These are phyloP conservation scores for Ascoidea rubescens DNA, from an alignment of 805 yeast genomes.

Conservation along the genomic window DNA sequence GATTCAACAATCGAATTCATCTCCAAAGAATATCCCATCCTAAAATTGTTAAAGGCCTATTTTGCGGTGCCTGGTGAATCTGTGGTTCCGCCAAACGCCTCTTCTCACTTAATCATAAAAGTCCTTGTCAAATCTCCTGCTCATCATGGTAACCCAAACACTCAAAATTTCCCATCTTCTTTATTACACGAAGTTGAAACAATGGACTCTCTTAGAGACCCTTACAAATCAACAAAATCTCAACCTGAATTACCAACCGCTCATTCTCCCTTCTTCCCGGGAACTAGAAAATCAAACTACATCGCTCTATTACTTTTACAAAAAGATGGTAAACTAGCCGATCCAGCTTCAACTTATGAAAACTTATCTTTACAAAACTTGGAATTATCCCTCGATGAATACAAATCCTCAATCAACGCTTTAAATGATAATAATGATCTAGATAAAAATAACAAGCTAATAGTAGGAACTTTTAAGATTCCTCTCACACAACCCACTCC, in stretches of 20 bases:
- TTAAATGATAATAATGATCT: constrained; percentile 15
- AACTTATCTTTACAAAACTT: constrained; percentile 43
- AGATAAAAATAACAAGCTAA: constrained; percentile 23
- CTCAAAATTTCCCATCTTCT: constrained; percentile 17
- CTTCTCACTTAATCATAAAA: constrained; percentile 63
- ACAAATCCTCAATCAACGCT: constrained; percentile 14
- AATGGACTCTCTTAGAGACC: constrained; percentile 57
- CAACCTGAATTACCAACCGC: constrained; percentile 61
- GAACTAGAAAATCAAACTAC: constrained; percentile 36
- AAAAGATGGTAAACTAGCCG: constrained; percentile 69
- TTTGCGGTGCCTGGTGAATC: constrained; percentile 83
- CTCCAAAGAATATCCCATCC: constrained; percentile 40
- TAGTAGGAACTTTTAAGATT: constrained; percentile 62
- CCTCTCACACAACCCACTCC: constrained; percentile 72
- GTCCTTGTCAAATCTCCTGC: constrained; percentile 62
- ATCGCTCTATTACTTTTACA: constrained; percentile 55
- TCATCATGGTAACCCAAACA: constrained; percentile 37
- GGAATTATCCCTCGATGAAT: constrained; percentile 35
- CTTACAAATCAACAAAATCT: constrained; percentile 46
- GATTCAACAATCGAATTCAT: constrained; percentile 42
- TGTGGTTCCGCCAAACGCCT: constrained; percentile 55
- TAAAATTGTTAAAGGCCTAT: constrained; percentile 54
- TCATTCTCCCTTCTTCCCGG: constrained; percentile 69
- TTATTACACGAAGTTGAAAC: constrained; percentile 42
- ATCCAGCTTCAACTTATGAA: constrained; percentile 41